Evolutionary conservation across 768 basidiomycete genomes (phyloP).

Genomic region (Trametes maxima): DNA sequence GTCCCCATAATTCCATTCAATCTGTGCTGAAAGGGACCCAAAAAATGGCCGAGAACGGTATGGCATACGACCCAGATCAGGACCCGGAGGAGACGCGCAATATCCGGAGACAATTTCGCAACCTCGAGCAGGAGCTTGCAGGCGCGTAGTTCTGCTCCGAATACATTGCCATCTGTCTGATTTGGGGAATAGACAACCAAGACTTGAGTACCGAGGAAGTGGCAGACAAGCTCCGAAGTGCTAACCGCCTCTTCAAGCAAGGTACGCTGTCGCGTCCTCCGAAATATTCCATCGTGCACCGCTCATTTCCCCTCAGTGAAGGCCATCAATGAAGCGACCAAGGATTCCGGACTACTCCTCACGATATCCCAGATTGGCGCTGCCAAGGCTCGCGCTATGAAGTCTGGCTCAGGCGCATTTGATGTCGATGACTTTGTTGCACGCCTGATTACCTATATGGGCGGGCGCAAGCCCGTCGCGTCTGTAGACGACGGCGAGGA

Average conservation of each 20-base stretch:
- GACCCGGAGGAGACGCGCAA: slow-evolving; percentile 78
- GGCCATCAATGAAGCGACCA: slow-evolving; percentile 84
- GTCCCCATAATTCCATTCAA: neutral
- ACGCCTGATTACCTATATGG: slow-evolving; percentile 75
- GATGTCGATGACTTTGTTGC: slow-evolving; percentile 90
- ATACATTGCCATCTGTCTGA: neutral
- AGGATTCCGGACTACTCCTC: slow-evolving; percentile 83
- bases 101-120: slow-evolving; percentile 73
- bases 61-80: slow-evolving; percentile 78
- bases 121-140: slow-evolving; percentile 52
- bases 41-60: neutral
- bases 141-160: slow-evolving; percentile 43
- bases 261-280: slow-evolving; percentile 39
- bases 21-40: neutral
- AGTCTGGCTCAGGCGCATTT: slow-evolving; percentile 84
- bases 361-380: slow-evolving; percentile 79
- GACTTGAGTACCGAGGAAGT: slow-evolving; percentile 58
- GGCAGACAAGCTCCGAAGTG: slow-evolving; percentile 54
- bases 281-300: neutral
- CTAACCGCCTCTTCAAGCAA: slow-evolving; percentile 65
- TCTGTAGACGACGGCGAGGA: slow-evolving; percentile 50
- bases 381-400: slow-evolving; percentile 89
- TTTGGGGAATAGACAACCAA: slow-evolving; percentile 33
- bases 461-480: slow-evolving; percentile 52
- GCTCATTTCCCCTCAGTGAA: slow-evolving; percentile 50